These are phyloP conservation scores for Porogramme epimiltina DNA, from an alignment of 1,284 basidiomycete genomes.

Conservation along the genomic window DNA sequence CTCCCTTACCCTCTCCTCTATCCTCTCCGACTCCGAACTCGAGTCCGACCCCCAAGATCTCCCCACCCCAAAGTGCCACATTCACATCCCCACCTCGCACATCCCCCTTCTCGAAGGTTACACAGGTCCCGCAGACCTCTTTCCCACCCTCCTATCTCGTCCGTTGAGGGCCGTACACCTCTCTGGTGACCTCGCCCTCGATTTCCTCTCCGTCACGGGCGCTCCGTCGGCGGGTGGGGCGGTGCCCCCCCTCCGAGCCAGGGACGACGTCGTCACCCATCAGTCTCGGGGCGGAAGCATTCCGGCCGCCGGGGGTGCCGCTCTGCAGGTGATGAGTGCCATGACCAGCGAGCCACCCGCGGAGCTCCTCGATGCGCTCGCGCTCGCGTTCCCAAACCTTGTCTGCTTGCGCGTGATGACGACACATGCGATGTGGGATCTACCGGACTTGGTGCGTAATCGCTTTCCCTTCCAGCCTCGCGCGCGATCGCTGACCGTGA, in stretches of 20 bases:
- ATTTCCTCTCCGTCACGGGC: slow-evolving; percentile 45
- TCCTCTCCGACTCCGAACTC: slow-evolving; percentile 15
- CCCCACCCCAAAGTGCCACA: slow-evolving; percentile 15
- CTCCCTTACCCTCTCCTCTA: slow-evolving; percentile 22
- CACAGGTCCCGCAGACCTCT: slow-evolving; percentile 57
- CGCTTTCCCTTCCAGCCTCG: background rate
- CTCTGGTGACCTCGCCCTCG: slow-evolving; percentile 55
- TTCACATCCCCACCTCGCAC: slow-evolving; percentile 24
- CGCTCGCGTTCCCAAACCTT: slow-evolving; percentile 34
- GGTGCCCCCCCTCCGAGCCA: slow-evolving; percentile 16
- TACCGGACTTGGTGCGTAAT: slow-evolving; percentile 35
- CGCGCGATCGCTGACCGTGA: slow-evolving; percentile 12
- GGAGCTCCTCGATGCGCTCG: slow-evolving; percentile 35
- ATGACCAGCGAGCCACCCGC: slow-evolving; percentile 37
- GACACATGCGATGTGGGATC: slow-evolving; percentile 33
- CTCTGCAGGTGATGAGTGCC: slow-evolving; percentile 34
- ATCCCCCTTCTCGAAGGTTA: slow-evolving; percentile 58
- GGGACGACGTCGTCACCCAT: slow-evolving; percentile 6
- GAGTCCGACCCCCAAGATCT: slow-evolving; percentile 15
- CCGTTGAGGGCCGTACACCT: slow-evolving; percentile 65
- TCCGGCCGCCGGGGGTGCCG: slow-evolving; percentile 6
- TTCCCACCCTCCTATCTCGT: slow-evolving; percentile 61
- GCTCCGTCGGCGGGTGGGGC: slow-evolving; percentile 44
- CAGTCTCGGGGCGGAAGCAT: slow-evolving; percentile 5
- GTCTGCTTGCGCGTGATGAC: slow-evolving; percentile 38